Conservation (phyloP, 768 basidiomycete genomes). For the Phlegmacium glaucopus region DNA sequence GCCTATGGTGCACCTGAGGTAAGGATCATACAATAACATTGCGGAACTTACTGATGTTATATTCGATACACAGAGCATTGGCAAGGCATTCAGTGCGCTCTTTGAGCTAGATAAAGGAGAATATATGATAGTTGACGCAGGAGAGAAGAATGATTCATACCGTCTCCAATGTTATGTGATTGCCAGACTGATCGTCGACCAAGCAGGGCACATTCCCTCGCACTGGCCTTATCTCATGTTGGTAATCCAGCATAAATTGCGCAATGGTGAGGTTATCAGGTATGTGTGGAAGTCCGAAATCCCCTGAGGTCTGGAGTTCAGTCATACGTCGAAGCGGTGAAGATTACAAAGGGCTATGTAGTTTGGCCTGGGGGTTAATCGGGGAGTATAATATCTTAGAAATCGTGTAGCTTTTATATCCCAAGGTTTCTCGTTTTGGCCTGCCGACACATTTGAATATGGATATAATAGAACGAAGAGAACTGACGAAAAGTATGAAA, state of each 20-base stretch:
- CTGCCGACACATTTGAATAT: too few relatives aligned
- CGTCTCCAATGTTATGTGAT: conserved; percentile 35
- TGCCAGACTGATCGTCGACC: conserved; percentile 49
- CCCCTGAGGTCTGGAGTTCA: background rate
- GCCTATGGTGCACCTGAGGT: conserved; percentile 24
- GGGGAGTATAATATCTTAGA: too few relatives aligned
- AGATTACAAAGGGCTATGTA: background rate
- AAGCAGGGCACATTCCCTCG: conserved; percentile 42
- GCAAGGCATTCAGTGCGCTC: conserved; percentile 38
- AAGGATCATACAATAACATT: background rate
- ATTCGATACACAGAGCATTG: conserved; percentile 33
- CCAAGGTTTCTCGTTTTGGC: too few relatives aligned
- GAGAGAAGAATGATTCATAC: conserved; percentile 18
- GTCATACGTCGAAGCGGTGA: background rate
- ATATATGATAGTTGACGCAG: background rate
- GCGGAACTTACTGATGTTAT: conserved; percentile 29
- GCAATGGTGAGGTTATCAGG: conserved; percentile 56
- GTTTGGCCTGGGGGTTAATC: background rate
- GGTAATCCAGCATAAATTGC: conserved; percentile 52
- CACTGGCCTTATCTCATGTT: conserved; percentile 40
- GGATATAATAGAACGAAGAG: too few relatives aligned
- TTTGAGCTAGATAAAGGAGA: conserved; percentile 27
- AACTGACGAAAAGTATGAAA: too few relatives aligned
- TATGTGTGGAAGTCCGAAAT: conserved; percentile 33
- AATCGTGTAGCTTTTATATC: too few relatives aligned